Conservation (phyloP, 768 basidiomycete genomes). For the Scleroderma citrinum region DNA sequence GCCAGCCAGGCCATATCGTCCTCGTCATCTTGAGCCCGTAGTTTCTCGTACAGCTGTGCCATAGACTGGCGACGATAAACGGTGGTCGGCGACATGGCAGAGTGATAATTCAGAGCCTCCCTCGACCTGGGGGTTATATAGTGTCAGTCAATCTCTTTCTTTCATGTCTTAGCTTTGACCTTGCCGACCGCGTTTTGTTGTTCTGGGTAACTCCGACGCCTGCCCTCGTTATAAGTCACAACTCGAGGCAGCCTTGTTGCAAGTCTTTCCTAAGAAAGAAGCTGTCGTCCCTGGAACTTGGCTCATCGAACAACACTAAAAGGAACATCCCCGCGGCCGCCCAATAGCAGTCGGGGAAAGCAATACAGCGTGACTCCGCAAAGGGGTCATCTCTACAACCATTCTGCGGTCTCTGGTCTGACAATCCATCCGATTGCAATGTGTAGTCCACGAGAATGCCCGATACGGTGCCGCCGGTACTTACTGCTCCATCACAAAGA, state of each 20-base stretch:
- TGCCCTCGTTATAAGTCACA: constrained; percentile 31
- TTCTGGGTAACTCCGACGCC: constrained; percentile 34
- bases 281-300: constrained; percentile 10
- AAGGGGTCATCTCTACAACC: constrained; percentile 14
- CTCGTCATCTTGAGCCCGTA: constrained; percentile 29
- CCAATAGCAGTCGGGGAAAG: constrained; percentile 7
- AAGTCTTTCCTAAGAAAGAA: constrained; percentile 13
- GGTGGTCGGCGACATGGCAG: constrained; percentile 23
- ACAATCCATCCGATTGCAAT: no score
- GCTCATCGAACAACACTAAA: constrained; percentile 11
- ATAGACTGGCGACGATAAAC: constrained; percentile 32
- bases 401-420: no score
- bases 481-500: neutral
- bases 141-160: constrained; percentile 26
- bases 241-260: constrained; percentile 32
- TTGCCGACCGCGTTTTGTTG: constrained; percentile 38
- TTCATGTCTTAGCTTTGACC: constrained; percentile 33
- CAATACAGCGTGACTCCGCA: constrained; percentile 24
- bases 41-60: constrained; percentile 31
- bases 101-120: constrained; percentile 6
- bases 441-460: no score
- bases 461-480: neutral
- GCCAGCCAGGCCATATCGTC: constrained; percentile 32
- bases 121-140: constrained; percentile 23
- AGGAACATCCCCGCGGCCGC: constrained; percentile 1